phyloP scores from a whole-genome alignment of 768 basidiomycete species.

The Boletus reticulatus region DNA sequence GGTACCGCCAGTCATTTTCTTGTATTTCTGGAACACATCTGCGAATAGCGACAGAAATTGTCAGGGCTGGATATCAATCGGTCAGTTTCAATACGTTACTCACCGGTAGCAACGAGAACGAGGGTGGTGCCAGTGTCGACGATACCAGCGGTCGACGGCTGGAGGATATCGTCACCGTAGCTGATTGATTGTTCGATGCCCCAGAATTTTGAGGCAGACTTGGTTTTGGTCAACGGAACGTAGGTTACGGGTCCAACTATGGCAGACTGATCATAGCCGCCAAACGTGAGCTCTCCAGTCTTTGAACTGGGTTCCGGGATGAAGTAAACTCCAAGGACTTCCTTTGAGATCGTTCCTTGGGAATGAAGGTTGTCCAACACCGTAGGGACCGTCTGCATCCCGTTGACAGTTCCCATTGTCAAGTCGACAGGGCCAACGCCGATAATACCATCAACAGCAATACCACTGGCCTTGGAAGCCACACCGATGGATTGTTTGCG shows the following conservation, averaged over 20 bases:
- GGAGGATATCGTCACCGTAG: conserved; percentile 24
- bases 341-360: conserved; percentile 27
- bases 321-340: conserved; percentile 35
- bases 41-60: too few relatives aligned
- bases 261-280: conserved; percentile 18
- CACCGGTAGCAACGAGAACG: conserved; percentile 22
- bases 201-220: conserved; percentile 27
- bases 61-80: too few relatives aligned
- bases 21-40: neutral
- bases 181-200: conserved; percentile 31
- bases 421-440: conserved; percentile 34
- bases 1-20: neutral
- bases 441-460: conserved; percentile 37
- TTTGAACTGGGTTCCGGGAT: conserved; percentile 7
- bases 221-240: conserved; percentile 21
- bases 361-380: conserved; percentile 34
- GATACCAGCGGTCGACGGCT: conserved; percentile 30
- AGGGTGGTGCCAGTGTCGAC: conserved; percentile 32
- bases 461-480: conserved; percentile 23
- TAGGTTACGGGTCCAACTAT: conserved; percentile 18
- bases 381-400: conserved; percentile 25
- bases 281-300: conserved; percentile 27
- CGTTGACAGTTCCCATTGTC: conserved; percentile 24
- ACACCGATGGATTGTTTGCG: conserved; percentile 36
- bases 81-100: neutral